Conservation (phyloP, 768 basidiomycete genomes). For the Amanita jacksonii region DNA sequence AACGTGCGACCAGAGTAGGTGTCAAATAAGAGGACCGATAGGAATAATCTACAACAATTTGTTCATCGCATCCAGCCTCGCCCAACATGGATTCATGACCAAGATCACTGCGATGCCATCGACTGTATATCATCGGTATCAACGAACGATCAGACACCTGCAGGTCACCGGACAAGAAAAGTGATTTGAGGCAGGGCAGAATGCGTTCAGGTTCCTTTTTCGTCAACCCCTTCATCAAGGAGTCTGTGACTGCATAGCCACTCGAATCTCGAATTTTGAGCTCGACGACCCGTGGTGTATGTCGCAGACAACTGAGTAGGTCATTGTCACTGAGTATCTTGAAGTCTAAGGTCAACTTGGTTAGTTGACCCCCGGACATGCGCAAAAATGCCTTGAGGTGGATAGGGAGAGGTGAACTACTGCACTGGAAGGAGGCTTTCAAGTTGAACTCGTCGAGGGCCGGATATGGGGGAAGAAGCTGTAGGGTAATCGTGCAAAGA, state of each 20-base stretch:
- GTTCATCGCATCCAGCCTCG: neutral
- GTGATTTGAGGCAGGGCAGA: neutral
- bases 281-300: neutral
- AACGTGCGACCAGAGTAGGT: neutral
- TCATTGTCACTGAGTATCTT: neutral
- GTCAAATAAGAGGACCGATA: neutral
- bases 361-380: neutral
- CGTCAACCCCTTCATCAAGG: neutral
- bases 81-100: neutral
- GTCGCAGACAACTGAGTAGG: neutral
- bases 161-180: neutral
- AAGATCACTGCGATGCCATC: neutral
- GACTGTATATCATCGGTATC: constrained; percentile 4
- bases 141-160: neutral
- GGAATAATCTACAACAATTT: neutral
- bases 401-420: neutral
- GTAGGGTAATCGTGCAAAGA: neutral
- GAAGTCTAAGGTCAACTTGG: neutral
- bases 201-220: neutral
- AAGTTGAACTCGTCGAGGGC: neutral
- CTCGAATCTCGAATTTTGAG: neutral
- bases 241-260: neutral
- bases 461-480: neutral
- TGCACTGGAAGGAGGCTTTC: neutral
- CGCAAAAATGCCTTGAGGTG: neutral